Conservation (phyloP, 345 rosid species). For the Pugionium cornutum region DNA sequence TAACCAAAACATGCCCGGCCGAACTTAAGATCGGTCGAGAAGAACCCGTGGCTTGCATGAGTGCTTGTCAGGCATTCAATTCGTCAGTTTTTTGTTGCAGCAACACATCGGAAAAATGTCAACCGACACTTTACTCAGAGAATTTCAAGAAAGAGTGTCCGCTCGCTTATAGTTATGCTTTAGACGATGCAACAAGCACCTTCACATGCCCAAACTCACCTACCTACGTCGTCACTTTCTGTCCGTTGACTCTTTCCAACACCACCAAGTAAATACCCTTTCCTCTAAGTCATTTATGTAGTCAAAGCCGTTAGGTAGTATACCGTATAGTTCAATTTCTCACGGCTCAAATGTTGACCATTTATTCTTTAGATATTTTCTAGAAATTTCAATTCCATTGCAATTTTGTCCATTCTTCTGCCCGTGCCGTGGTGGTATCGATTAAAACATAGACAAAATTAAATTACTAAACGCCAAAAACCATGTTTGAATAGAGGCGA, state of each 20-base stretch:
- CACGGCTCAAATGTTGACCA: constrained; percentile 18
- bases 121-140: constrained; percentile 45
- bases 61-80: constrained; percentile 44
- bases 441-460: too few species aligned
- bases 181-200: constrained; percentile 44
- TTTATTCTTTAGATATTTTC: background rate
- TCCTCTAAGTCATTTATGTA: background rate
- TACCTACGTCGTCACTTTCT: constrained; percentile 40
- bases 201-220: constrained; percentile 42
- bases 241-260: constrained; percentile 1
- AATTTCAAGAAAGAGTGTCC: constrained; percentile 57
- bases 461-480: too few species aligned
- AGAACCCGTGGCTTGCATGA: constrained; percentile 47
- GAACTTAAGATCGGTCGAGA: constrained; percentile 42
- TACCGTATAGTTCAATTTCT: too few species aligned
- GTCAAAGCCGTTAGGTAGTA: background rate
- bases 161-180: constrained; percentile 61
- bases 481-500: too few species aligned
- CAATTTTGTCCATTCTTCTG: too few species aligned
- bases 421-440: too few species aligned
- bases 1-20: constrained; percentile 48
- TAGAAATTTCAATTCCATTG: too few species aligned
- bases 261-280: constrained; percentile 16
- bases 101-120: constrained; percentile 42
- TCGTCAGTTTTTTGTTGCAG: constrained; percentile 49